Evolutionary conservation across 2,329 filamentous ascomycete species (phyloP).

Genomic region (Penicillium sp.): DNA sequence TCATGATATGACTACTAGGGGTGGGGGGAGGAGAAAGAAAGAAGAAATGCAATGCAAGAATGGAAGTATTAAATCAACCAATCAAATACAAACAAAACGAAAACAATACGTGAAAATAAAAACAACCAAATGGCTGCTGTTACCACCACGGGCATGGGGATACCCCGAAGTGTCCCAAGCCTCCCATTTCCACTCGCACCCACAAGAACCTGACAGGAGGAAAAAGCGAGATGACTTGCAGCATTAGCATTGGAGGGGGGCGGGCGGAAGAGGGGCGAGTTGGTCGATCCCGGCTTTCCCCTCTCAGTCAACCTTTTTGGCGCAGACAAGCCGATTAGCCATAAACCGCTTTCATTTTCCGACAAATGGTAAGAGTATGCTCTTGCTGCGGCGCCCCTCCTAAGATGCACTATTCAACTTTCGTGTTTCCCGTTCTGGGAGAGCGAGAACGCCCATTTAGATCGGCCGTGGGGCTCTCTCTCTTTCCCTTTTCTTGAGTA

Average conservation of each 20-base stretch:
- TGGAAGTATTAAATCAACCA: too few relatives aligned
- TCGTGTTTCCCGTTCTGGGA: neutral
- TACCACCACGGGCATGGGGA: neutral
- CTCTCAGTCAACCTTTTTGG: conserved; percentile 16
- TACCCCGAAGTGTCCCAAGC: neutral
- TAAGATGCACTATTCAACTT: neutral
- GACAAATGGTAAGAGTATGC: conserved; percentile 5
- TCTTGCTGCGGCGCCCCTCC: neutral
- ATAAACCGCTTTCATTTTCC: conserved; percentile 5
- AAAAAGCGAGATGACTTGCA: conserved; percentile 27
- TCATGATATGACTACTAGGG: neutral
- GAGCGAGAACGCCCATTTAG: conserved; percentile 6
- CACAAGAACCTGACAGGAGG: conserved; percentile 11
- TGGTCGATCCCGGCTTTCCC: conserved; percentile 23
- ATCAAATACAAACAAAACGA: too few relatives aligned
- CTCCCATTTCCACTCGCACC: too few relatives aligned
- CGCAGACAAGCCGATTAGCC: conserved; percentile 21
- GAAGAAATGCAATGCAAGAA: too few relatives aligned
- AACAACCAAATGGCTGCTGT: too few relatives aligned
- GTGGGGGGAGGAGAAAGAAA: neutral
- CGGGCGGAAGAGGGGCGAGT: too few relatives aligned
- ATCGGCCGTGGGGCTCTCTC: conserved; percentile 15
- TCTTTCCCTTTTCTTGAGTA: neutral
- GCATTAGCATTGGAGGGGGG: too few relatives aligned
- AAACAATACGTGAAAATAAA: too few relatives aligned